Evolutionary conservation across 2,329 filamentous ascomycete species (phyloP).

Genomic region (Didymella arachidicola): DNA sequence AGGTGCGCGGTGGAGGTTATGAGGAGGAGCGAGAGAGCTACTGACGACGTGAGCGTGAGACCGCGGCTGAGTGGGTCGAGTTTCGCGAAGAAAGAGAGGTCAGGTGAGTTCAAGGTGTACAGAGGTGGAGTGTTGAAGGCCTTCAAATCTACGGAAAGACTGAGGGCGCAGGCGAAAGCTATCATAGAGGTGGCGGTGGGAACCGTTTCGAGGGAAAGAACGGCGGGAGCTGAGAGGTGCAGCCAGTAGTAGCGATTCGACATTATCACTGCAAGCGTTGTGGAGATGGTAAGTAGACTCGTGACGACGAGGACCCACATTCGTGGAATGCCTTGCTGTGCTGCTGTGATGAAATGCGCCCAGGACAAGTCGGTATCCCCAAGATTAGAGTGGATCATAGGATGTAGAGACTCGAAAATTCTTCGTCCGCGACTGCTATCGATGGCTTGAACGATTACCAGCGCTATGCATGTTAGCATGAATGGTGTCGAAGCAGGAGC

Average conservation of each 20-base stretch:
- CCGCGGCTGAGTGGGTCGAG: constrained; percentile 28
- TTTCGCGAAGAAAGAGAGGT: constrained; percentile 25
- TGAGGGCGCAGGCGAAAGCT: constrained; percentile 27
- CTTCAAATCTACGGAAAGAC: constrained; percentile 19
- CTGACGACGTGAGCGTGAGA: constrained; percentile 19
- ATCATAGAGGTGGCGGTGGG: constrained; percentile 22
- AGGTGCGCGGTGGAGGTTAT: not conserved
- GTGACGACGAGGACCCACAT: not conserved
- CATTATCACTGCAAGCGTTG: constrained; percentile 23
- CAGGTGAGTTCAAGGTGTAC: constrained; percentile 19
- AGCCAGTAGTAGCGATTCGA: constrained; percentile 26
- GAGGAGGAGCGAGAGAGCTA: not conserved
- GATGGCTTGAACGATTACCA: constrained; percentile 14
- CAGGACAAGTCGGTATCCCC: not conserved
- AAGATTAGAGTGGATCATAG: not conserved
- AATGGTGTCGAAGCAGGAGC: not conserved
- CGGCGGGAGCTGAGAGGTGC: constrained; percentile 21
- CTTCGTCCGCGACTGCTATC: constrained; percentile 6
- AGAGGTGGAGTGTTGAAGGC: constrained; percentile 11
- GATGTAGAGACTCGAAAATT: not conserved
- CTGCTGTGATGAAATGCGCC: constrained; percentile 11
- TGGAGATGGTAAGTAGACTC: constrained; percentile 21
- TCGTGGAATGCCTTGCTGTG: not conserved
- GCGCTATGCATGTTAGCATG: not conserved
- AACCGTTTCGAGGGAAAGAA: constrained; percentile 27